Base-by-base conservation (phyloP, 495 filamentous ascomycete species). In the Lineolata rhizophorae region DNA sequence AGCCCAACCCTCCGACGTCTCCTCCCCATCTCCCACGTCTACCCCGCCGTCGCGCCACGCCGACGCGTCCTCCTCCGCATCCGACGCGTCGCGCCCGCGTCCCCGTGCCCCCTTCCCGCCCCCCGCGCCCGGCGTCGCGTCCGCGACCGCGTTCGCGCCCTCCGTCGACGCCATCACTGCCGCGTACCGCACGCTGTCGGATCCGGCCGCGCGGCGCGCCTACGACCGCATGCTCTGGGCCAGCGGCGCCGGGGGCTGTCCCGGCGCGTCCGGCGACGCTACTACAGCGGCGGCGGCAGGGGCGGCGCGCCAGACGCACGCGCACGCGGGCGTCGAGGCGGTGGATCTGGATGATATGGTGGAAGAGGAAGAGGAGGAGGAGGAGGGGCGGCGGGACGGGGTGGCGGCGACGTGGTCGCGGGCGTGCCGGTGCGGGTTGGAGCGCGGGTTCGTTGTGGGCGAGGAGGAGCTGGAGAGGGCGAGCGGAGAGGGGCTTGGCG, bases 381-480 rank as follows among this genome's bases (percentile, higher is more conserved):
- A n/a, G n/a, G n/a, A n/a, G n/a, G n/a, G n/a, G n/a, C n/a, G n/a
- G n/a, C n/a, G n/a, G n/a, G n/a, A n/a, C n/a, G n/a, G n/a, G n/a
- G n/a, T n/a, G n/a, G 6, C 13, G 34, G 27, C 16, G 27, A 2
- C 20, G 28, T 36, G 34, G 34, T 36, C 18, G 10, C 15, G 27
- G 5, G 16, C 31, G 17, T 36, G 34, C 16, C 20, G 43, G 15
- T 46, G 43, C 29, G 43, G 43, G 2, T 11, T 12, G 6, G 33
- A 31, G 25, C 15, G 8, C 3, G 43, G 43, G 14, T 47, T 44
- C 24, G 15, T 30, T 3, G 32, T 47, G n/a, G 1, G 1, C 8
- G 44, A 47, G 35, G 13, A 3, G n/a, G 26, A 43, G 21, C 26
- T 45, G 17, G 41, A 36, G 16, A 13, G 20, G 19, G 40, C 34